Evolutionary conservation across 1,284 basidiomycete species (phyloP), one percentile per base, ranked within the genome.

Genomic region (Lignosus rhinocerotis): DNA sequence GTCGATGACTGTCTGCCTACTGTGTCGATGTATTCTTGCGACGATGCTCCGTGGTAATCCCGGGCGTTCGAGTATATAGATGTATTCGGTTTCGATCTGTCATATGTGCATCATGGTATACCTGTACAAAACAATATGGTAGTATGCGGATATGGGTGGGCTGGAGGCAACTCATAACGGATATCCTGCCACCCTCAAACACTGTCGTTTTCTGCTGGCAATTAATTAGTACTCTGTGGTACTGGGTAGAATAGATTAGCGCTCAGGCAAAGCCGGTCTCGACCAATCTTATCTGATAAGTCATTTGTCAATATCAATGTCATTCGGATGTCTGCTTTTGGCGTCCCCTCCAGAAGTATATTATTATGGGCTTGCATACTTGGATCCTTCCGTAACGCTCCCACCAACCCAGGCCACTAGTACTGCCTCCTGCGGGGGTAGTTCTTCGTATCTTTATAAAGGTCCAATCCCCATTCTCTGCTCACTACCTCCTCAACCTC

Each of bases 351-450:
- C 25, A 25, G 25, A 25, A 25, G 39, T n/a, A 16, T 17, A 42
- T 42, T 3, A 14, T 43, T 12, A 17, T 43, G 14, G 41, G 12
- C 44, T 48, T 48, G 36, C 39, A 49, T 56, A 49, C 55, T 56
- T 33, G 41, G 12, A 9, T 56, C 43, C 41, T 36, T 43, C 42
- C 10, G 11, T 45, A 10, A 45, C 43, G 14, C 4, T 10, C 51
- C 17, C 16, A 36, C 43, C 48, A 36, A 21, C 25, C 12, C n/a
- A 17, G 38, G n/a, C 41, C 21, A 39, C 39, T 55, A 50, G 57
- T 57, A 64, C 42, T 55, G 59, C 62, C 62, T 61, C 57, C 62
- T 61, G 62, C 50, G 57, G 57, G 55, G 62, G 62, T 52, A 6
- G 36, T 25, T 14, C 38, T 33, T 39, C 6, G 31, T 55, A 42